Evolutionary conservation across 495 filamentous ascomycete genomes (phyloP), one percentile per base, ranked within the genome.

Genomic region (Trichoderma virens): DNA sequence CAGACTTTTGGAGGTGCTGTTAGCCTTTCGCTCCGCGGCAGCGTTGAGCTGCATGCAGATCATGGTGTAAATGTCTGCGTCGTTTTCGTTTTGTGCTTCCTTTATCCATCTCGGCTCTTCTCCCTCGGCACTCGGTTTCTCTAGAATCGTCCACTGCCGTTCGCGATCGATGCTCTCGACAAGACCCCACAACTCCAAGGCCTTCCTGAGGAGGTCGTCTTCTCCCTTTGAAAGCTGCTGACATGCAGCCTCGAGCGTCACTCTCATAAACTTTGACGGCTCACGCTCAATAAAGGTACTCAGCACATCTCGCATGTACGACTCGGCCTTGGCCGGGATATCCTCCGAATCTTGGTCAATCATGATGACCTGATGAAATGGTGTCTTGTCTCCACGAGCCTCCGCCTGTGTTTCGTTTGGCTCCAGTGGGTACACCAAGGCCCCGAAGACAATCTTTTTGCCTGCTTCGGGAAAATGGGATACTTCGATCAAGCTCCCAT

Each of bases 161-260:
- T 87, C 85, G n/a, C 79, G 78, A 64, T 90, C 88, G 59, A 93
- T 79, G 31, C 93, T 84, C 66, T 89, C 86, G 1, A 90, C 91
- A 7, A 85, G 80, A 27, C 86, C 82, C 89, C 90, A 95, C 3
- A 95, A 79, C 70, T 93, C 87, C 7, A 93, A 75, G 1, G 84
- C 85, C 39, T 84, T 82, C 61, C 83, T 81, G 16, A 93, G 78
- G 7, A 93, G 75, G 30, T 78, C 74, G 67, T 91, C 86, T 70
- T 86, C 83, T 60, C 84, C 85, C 63, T 79, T 70, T 41, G 73
- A 75, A 5, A 78, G 78, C 31, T 90, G 71, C 35, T 82, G 76
- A 0, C 80, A 70, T 6, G 89, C 89, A 1, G 82, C 78, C 34
- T 80, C 66, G 34, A 95, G 66, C 0, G 90, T 93, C 5, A 84